Evolutionary conservation across 805 yeast species (phyloP).

Genomic region (Saturnispora besseyi): DNA sequence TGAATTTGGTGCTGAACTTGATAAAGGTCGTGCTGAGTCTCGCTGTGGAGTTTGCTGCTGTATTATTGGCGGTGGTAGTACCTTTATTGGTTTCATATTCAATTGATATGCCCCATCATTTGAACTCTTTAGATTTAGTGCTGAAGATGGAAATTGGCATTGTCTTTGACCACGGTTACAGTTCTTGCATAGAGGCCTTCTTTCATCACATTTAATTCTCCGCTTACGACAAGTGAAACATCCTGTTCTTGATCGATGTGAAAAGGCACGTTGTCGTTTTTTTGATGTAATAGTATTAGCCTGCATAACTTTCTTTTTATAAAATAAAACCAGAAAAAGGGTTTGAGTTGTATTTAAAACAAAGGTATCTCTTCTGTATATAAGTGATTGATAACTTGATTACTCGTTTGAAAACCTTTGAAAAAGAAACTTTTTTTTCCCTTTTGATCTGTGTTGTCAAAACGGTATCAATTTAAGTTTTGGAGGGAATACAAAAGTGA

Average conservation of each 20-base stretch:
- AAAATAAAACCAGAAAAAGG: too few relatives aligned
- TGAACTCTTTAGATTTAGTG: neutral
- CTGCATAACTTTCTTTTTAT: neutral
- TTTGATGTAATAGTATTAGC: conserved; percentile 14
- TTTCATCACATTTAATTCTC: conserved; percentile 68
- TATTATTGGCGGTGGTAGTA: neutral
- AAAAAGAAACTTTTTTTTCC: too few relatives aligned
- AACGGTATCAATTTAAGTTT: too few relatives aligned
- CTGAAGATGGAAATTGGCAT: conserved; percentile 46
- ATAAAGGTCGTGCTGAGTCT: too few relatives aligned
- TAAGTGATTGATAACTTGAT: too few relatives aligned
- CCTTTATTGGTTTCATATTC: neutral
- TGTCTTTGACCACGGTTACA: conserved; percentile 57
- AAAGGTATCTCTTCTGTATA: too few relatives aligned
- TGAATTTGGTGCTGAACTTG: neutral
- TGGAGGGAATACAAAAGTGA: too few relatives aligned
- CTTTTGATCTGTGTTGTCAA: too few relatives aligned
- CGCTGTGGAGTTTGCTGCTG: neutral
- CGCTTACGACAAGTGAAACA: conserved; percentile 66
- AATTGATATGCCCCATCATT: neutral
- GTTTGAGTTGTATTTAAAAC: too few relatives aligned
- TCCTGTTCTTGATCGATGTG: conserved; percentile 64
- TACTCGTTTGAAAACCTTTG: too few relatives aligned
- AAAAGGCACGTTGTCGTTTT: conserved; percentile 34
- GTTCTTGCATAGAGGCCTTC: conserved; percentile 59